phyloP scores from a whole-genome alignment of 1,139 yeast genomes.

The Hemisphaericaspora xylanilytica region DNA sequence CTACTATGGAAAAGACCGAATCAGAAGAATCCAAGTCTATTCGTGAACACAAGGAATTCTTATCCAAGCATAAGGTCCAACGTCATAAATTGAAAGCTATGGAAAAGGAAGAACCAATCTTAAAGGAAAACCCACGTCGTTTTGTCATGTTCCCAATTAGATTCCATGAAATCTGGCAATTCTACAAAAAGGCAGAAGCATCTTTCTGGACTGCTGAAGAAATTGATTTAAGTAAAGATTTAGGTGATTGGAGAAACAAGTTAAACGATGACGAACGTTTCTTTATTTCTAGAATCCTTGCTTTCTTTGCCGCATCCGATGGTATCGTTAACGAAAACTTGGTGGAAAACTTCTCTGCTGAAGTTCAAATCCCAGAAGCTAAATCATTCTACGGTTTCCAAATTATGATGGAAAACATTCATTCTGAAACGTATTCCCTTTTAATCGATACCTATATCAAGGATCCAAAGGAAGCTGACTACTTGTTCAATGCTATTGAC shows the following conservation, averaged over 20 bases:
- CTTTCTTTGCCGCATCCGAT: constrained; percentile 98
- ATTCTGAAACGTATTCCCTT: constrained; percentile 93
- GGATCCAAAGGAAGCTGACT: constrained; percentile 89
- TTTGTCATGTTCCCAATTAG: constrained; percentile 96
- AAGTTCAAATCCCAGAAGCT: constrained; percentile 96
- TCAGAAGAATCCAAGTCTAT: constrained; percentile 21
- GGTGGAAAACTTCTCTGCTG: constrained; percentile 95
- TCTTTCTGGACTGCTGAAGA: constrained; percentile 99
- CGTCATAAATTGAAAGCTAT: constrained; percentile 68
- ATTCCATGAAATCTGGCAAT: constrained; percentile 98
- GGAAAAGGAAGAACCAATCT: constrained; percentile 88
- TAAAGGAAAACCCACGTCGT: constrained; percentile 81
- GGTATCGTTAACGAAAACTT: constrained; percentile 97
- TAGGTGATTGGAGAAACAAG: constrained; percentile 82
- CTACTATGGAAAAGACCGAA: constrained; percentile 13
- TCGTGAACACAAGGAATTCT: constrained; percentile 50
- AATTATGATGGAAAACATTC: constrained; percentile 99
- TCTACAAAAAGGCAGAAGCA: constrained; percentile 98
- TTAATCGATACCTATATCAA: constrained; percentile 92
- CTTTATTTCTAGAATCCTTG: constrained; percentile 87
- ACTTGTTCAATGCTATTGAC: constrained; percentile 89
- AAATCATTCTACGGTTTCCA: constrained; percentile 99
- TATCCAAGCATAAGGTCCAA: constrained; percentile 60
- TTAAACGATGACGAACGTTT: constrained; percentile 86
- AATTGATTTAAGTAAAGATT: constrained; percentile 90